phyloP scores from a whole-genome alignment of 352 stramenopile genomes.

The Phytophthora nicotianae region DNA sequence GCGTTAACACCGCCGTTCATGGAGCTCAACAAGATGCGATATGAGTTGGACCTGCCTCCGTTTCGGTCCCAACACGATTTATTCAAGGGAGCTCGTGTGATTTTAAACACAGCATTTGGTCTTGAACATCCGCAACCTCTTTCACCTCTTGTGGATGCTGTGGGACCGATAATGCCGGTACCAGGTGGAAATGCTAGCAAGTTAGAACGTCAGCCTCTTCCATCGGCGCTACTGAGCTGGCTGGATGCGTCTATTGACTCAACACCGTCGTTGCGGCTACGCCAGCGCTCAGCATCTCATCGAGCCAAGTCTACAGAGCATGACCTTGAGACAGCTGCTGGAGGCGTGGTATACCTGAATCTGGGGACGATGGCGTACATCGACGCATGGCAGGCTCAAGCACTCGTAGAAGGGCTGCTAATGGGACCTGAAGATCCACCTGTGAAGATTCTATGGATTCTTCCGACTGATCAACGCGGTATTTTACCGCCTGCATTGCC shows the following conservation, averaged over 20 bases:
- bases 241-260: conserved; percentile 33
- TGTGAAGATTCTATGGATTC: conserved; percentile 77
- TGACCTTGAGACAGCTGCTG: conserved; percentile 13
- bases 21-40: conserved; percentile 88
- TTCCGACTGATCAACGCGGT: conserved; percentile 74
- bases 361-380: conserved; percentile 83
- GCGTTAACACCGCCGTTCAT: conserved; percentile 90
- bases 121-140: conserved; percentile 83
- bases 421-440: conserved; percentile 43
- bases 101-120: conserved; percentile 90
- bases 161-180: conserved; percentile 73
- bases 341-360: conserved; percentile 75
- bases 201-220: conserved; percentile 36
- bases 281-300: conserved; percentile 27
- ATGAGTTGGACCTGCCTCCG: conserved; percentile 70
- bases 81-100: conserved; percentile 82
- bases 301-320: conserved; percentile 21
- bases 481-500: conserved; percentile 62
- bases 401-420: conserved; percentile 68
- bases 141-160: conserved; percentile 76
- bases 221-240: conserved; percentile 47
- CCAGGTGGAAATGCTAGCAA: conserved; percentile 40
- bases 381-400: conserved; percentile 78
- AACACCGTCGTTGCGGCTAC: conserved; percentile 27
- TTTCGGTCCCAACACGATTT: conserved; percentile 89